Conservation (phyloP, 441 rosid genomes). For the Corymbia citriodora region DNA sequence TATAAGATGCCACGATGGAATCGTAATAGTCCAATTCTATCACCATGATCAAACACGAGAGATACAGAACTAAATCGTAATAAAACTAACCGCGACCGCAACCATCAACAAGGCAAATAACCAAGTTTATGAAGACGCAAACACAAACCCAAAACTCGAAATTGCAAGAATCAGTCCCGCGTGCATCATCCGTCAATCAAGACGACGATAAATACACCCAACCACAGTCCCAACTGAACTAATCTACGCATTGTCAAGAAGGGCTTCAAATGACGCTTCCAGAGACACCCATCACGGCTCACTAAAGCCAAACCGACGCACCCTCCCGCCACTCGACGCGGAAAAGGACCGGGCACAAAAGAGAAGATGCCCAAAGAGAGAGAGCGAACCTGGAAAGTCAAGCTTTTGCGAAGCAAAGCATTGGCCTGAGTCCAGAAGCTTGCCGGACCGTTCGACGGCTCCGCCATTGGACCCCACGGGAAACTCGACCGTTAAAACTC, state of each 20-base stretch:
- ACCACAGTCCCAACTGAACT: background rate
- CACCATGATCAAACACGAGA: background rate
- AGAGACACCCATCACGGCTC: background rate
- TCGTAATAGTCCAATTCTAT: background rate
- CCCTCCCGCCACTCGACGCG: background rate
- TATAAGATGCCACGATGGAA: background rate
- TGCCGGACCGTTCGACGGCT: constrained; percentile 14
- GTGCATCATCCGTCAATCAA: background rate
- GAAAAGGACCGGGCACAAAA: background rate
- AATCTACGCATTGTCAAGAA: background rate
- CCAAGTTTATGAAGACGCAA: background rate
- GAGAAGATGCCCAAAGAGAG: background rate
- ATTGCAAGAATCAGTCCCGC: background rate
- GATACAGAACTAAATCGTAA: background rate
- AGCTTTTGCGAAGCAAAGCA: constrained; percentile 7
- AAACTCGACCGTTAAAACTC: background rate
- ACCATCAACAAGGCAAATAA: background rate
- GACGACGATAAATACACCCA: background rate
- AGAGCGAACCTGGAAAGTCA: background rate
- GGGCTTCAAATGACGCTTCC: background rate
- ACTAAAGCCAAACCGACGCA: background rate
- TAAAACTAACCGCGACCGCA: background rate
- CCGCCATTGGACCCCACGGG: constrained; percentile 32
- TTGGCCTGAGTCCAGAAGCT: constrained; percentile 8
- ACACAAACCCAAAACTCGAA: background rate